Evolutionary conservation across 2,329 filamentous ascomycete species (phyloP).

Genomic region (Fusarium sp.): DNA sequence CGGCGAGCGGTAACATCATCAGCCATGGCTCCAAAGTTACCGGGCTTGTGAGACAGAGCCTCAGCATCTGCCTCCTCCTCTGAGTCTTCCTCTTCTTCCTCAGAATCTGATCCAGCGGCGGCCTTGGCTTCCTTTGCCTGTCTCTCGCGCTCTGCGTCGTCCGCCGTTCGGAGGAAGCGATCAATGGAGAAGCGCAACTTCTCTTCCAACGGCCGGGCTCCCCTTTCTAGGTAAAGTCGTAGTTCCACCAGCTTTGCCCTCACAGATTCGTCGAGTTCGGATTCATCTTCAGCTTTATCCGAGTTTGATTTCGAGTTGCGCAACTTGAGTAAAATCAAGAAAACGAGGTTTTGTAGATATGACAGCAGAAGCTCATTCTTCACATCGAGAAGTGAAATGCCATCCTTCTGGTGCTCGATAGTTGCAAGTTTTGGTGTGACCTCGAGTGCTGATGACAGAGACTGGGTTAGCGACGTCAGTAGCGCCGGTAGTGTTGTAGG

Average conservation of each 20-base stretch:
- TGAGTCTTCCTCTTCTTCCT: slow-evolving; percentile 49
- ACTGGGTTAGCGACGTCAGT: slow-evolving; percentile 66
- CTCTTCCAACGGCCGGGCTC: slow-evolving; percentile 88
- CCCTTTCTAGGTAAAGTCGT: slow-evolving; percentile 92
- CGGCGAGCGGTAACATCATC: slow-evolving; percentile 48
- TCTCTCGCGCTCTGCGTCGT: slow-evolving; percentile 70
- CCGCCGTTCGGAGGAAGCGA: slow-evolving; percentile 88
- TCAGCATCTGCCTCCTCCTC: slow-evolving; percentile 52
- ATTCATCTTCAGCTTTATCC: slow-evolving; percentile 45
- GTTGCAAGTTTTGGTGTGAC: slow-evolving; percentile 70
- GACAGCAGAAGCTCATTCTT: slow-evolving; percentile 98
- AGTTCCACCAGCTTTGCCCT: slow-evolving; percentile 91
- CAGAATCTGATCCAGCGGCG: slow-evolving; percentile 43
- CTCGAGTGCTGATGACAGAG: slow-evolving; percentile 71
- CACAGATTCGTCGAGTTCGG: slow-evolving; percentile 70
- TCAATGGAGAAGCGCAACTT: slow-evolving; percentile 96
- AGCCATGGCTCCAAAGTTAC: slow-evolving; percentile 45
- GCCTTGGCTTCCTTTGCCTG: slow-evolving; percentile 48
- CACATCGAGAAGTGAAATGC: slow-evolving; percentile 92
- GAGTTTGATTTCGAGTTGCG: slow-evolving; percentile 60
- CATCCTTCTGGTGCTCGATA: slow-evolving; percentile 80
- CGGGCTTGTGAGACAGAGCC: slow-evolving; percentile 39
- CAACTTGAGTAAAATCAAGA: slow-evolving; percentile 84
- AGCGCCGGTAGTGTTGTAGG: slow-evolving; percentile 61
- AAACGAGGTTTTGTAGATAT: slow-evolving; percentile 94